A percentile compares a stretch with the other conserved stretches of the same genome.
phyloP scores from a whole-genome alignment of 371 early-diverging fungal species.

The Rhizopus stolonifer region DNA sequence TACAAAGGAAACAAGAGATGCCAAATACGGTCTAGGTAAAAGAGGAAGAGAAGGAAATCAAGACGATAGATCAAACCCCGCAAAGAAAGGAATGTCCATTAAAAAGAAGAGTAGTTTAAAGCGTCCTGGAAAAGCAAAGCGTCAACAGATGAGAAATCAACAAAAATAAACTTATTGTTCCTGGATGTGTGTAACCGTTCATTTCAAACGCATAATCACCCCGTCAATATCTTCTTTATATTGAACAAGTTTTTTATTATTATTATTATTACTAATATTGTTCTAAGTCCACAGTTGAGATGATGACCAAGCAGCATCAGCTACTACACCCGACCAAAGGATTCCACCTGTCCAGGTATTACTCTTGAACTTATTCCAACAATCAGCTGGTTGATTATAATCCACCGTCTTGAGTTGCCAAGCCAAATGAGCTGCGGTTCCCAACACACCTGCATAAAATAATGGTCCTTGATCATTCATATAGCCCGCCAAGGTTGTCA shows the following conservation, averaged over 20 bases:
- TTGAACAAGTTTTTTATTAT: no score
- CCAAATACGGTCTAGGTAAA: constrained; percentile 21
- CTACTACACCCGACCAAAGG: constrained; percentile 70
- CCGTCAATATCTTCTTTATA: no score
- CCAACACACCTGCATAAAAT: constrained; percentile 74
- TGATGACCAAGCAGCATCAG: constrained; percentile 45
- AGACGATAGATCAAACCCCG: constrained; percentile 16
- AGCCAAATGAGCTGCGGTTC: constrained; percentile 71
- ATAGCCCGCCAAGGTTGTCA: constrained; percentile 74
- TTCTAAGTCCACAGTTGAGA: no score
- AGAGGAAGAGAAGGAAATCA: constrained; percentile 12
- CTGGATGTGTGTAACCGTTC: no score
- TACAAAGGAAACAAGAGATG: constrained; percentile 7
- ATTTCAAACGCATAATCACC: no score
- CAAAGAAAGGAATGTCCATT: constrained; percentile 29
- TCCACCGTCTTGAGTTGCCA: constrained; percentile 83
- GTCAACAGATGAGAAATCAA: constrained; percentile 19
- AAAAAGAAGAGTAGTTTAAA: constrained; percentile 24
- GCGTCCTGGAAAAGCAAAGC: constrained; percentile 41
- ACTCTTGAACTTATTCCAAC: constrained; percentile 74
- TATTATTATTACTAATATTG: no score
- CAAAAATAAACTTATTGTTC: constrained; percentile 2
- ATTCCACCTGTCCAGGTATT: constrained; percentile 80
- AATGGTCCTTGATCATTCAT: constrained; percentile 76
- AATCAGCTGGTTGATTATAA: constrained; percentile 62